These are phyloP conservation scores for Skeletonema marinoi DNA, from an alignment of 108 stramenopile species.

Conservation along the genomic window DNA sequence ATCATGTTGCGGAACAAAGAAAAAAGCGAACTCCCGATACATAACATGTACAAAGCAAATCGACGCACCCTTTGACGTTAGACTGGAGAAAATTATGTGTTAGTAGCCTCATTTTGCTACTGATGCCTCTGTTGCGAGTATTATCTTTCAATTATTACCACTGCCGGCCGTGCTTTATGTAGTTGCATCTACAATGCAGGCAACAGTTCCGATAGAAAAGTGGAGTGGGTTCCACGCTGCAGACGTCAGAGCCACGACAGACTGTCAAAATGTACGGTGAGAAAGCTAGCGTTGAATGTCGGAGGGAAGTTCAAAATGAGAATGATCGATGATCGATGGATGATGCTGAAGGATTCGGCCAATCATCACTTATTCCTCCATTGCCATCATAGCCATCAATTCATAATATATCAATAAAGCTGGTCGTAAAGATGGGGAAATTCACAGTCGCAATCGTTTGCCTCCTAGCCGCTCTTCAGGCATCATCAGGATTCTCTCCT, in stretches of 20 bases:
- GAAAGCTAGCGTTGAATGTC: neutral
- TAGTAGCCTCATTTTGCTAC: slow-evolving; percentile 64
- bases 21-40: neutral
- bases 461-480: slow-evolving; percentile 1
- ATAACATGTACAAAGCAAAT: neutral
- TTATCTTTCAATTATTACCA: neutral
- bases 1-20: neutral
- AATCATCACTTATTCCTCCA: neutral
- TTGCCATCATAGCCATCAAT: neutral
- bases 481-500: slow-evolving; percentile 10
- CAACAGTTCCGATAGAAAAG: too few relatives aligned
- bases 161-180: neutral
- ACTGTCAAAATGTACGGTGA: neutral
- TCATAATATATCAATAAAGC: neutral
- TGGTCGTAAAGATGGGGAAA: neutral
- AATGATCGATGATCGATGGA: neutral
- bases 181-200: neutral
- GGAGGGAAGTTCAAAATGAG: neutral
- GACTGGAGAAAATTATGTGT: slow-evolving; percentile 87
- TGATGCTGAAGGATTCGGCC: neutral
- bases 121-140: neutral
- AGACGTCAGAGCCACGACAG: neutral
- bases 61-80: slow-evolving; percentile 73
- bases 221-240: neutral
- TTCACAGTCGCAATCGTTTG: slow-evolving; percentile 6